These are phyloP conservation scores for Misopates orontium DNA, from an alignment of 257 asterid genomes.

Conservation along the genomic window DNA sequence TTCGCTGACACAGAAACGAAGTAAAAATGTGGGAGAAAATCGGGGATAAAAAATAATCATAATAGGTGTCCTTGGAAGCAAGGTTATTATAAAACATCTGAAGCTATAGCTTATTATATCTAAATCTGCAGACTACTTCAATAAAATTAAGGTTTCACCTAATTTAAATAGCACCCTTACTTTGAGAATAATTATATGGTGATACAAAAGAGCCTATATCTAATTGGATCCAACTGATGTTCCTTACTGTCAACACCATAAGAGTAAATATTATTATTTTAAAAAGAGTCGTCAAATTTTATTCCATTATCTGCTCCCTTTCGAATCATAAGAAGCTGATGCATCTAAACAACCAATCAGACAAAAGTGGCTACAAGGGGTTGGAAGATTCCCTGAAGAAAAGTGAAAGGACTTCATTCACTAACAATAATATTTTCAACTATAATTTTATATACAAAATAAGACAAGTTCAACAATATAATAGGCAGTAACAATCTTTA, in stretches of 20 bases:
- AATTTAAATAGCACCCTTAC: not conserved
- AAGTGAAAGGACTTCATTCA: no score
- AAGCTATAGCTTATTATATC: not conserved
- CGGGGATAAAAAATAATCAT: not conserved
- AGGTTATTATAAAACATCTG: not conserved
- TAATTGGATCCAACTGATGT: conserved; percentile 7
- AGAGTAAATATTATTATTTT: not conserved
- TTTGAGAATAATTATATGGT: not conserved
- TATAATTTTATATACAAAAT: no score
- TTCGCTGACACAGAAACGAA: conserved; percentile 23
- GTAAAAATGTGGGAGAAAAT: conserved; percentile 15
- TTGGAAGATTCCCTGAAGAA: conserved; percentile 3
- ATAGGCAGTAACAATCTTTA: no score
- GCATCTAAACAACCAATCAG: conserved; percentile 1
- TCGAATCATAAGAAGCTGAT: not conserved
- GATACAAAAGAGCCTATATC: not conserved
- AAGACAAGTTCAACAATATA: no score
- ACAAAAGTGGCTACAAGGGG: not conserved
- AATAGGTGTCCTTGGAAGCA: not conserved
- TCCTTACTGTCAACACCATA: conserved; percentile 3
- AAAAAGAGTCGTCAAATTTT: not conserved
- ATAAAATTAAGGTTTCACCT: not conserved
- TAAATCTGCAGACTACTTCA: not conserved
- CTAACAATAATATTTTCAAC: no score
- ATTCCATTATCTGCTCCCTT: not conserved